Evolutionary conservation across 129 eudicot genomes (phyloP), one percentile per base, ranked within the genome.

Genomic region (Flaveria bidentis): DNA sequence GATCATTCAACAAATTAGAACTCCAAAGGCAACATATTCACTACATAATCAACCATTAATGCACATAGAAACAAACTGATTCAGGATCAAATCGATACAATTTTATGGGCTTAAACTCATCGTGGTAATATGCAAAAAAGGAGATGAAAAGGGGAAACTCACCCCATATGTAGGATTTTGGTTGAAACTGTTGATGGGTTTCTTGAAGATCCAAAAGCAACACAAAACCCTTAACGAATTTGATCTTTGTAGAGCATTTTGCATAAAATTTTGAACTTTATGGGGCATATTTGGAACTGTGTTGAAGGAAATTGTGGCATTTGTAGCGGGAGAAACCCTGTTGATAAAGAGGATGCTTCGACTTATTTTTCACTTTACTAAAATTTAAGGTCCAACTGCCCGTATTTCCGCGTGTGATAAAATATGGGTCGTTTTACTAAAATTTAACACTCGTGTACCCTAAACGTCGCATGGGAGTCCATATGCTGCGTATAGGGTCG

Each of bases 161-260:
- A 67, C 81, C 74, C 70, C 74, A 77, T 67, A n/a, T 22, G 45
- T 49, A 17, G 13, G 74, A 53, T 77, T 25, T 67, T 67, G 74
- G 68, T 67, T 53, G 67, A 39, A 77, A 12, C 22, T 22, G 53
- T 57, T 22, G 23, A 73, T 7, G 42, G 33, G 14, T 76, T 30
- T 49, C 28, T 50, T 30, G 52, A 64, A 64, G 49, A 76, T 22
- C 36, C 18, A 76, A 36, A 67, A 67, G 20, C 26, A 50, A 12
- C 44, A 5, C 26, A 8, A 76, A 39, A 51, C 67, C 74, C 56
- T 52, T 22, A 67, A 51, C n/a, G 41, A 22, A 23, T 47, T 75
- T 64, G 50, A 63, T 75, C 9, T 63, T 62, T 18, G 33, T n/a
- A 23, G 5, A 45, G 18, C 25, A n/a, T 12, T 26, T 30, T 25